Base-by-base conservation (phyloP, 139 green algal genomes). In the Tetradesmus lagerheimii region DNA sequence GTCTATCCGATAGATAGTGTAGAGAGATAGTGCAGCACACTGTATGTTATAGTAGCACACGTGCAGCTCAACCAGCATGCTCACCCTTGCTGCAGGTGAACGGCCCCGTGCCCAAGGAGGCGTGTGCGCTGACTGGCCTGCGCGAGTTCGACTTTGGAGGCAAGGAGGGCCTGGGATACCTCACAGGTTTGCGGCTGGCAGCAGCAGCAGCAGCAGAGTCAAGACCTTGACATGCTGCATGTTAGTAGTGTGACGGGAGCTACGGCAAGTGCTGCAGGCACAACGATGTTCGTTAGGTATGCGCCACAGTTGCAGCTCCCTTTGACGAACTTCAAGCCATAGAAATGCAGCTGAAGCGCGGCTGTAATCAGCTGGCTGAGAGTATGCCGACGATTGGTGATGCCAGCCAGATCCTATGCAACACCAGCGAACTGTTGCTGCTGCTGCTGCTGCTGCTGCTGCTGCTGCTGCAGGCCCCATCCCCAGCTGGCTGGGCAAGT, bases 101-200 rank as follows among this genome's bases (percentile, higher is more conserved):
- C 45, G 94, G 94, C 0, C 89, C 88, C 0, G 43, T 90, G 53
- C 89, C 92, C 27, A 77, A 91, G 35, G 83, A 93, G 64, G 0
- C 89, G 3, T 96, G 94, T 79, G 31, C 89, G 0, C 89, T 96
- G 47, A 66, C 18, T 0, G 37, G 92, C 57, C 80, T 96, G 38
- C 86, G 94, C 1, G 93, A 96, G 89, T 84, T 94, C 76, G 94
- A 96, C 45, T 80, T 95, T 53, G 94, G 93, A 38, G 94, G 94
- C 0, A 75, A 50, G 14, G 47, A 92, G 31, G 79, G 89, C 35
- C 90, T 35, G 45, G 93, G 92, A 15, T 47, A 88, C 35, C 62
- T 88, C 27, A 88, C 83, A 81, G 82, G 82, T 87, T 14, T 31
- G 45, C n/a, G 8, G 57, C 15, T 18, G 57, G 23, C 57, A 71